Evolutionary conservation across 1,284 basidiomycete genomes (phyloP), one percentile per base, ranked within the genome.

Genomic region (Trametes polyzona): DNA sequence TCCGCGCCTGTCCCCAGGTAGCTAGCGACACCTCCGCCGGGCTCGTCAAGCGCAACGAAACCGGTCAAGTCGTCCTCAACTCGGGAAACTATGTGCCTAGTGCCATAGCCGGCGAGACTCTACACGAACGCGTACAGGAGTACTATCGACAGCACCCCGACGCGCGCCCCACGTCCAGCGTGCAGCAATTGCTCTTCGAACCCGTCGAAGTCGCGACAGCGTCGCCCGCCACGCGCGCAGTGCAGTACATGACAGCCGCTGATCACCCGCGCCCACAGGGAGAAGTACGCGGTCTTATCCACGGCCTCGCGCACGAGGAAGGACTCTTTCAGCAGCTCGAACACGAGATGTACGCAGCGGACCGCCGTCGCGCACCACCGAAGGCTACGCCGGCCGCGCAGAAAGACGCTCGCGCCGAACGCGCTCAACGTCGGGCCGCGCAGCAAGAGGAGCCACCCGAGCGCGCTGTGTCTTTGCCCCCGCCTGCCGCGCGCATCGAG

Each of bases 61-160:
- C 47, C 3, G 29, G 30, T 2, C 47, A 61, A 33, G 42, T 61
- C 12, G 56, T 61, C 2, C 46, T 61, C 5, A 17, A 30, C 0
- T 52, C 23, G n/a, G 56, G 59, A 1, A 12, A 7, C 11, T 55
- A 37, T 39, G 36, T 54, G 2, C 56, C 56, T 10, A 37, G 33
- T 4, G 39, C 19, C 2, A 27, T 48, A 6, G 21, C 30, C 2
- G 52, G 51, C 10, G 23, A 14, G 0, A 47, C n/a, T 7, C 42
- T 61, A 9, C 48, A 52, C 35, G 52, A 57, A 24, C 55, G 51
- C 7, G 32, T 61, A 12, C 40, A 50, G 21, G 52, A 53, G 16
- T 54, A 39, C 37, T 39, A 39, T n/a, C 4, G 37, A 12, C 17
- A 19, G 17, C 21, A 58, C 33, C 47, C 51, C 1, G 49, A 42